A percentile compares a stretch with the other conserved stretches of the same genome.
Conservation (phyloP, 169 alveolate species). For the Cryptosporidium sp. region DNA sequence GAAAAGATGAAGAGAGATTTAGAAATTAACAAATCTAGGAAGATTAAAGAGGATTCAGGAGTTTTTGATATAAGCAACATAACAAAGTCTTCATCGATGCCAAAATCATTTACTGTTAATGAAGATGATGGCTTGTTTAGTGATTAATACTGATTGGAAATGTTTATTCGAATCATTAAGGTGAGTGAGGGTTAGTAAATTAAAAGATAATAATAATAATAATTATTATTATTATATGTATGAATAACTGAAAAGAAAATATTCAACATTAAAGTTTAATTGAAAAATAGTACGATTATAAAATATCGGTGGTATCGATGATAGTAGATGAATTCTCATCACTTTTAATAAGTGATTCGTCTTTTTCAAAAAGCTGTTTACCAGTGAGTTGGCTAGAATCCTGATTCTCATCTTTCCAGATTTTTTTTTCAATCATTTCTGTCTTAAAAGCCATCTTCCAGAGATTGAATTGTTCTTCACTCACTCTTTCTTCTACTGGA, state of each 20-base stretch:
- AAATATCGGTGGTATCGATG: not conserved
- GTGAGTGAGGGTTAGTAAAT: not conserved
- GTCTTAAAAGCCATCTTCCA: slow-evolving; percentile 52
- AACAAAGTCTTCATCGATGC: slow-evolving; percentile 43
- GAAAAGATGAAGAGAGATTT: slow-evolving; percentile 34
- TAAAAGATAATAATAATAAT: not conserved
- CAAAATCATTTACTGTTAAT: slow-evolving; percentile 50
- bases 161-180: not conserved
- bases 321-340: slow-evolving; percentile 1
- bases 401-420: slow-evolving; percentile 43
- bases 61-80: slow-evolving; percentile 28
- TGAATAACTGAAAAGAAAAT: not conserved
- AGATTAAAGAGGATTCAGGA: slow-evolving; percentile 23
- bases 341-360: slow-evolving; percentile 37
- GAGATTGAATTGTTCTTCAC: slow-evolving; percentile 26
- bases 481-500: slow-evolving; percentile 54
- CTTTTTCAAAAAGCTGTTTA: slow-evolving; percentile 57
- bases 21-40: slow-evolving; percentile 8
- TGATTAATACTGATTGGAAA: not conserved
- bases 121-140: slow-evolving; percentile 40
- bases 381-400: slow-evolving; percentile 46
- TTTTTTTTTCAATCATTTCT: slow-evolving; percentile 69
- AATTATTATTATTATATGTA: not conserved
- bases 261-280: not conserved
- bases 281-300: not conserved